Evolutionary conservation across 176 grass and related monocot genomes (phyloP), one percentile per base, ranked within the genome.

Genomic region (Juncus effusus): DNA sequence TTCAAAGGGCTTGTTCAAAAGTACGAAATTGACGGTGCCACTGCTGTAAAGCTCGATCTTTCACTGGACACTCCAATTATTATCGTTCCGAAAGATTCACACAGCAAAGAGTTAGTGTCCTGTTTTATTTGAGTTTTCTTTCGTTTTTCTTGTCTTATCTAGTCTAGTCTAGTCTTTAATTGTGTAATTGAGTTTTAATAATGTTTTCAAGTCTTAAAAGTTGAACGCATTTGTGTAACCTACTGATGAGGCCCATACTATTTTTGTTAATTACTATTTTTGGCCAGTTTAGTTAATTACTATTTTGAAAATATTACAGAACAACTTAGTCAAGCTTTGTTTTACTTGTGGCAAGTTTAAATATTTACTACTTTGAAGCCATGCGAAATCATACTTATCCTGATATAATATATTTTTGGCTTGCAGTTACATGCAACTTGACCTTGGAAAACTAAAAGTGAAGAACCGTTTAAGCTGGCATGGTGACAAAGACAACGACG

Each of bases 1-100:
- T 86, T 97, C 42, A 85, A 92, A 84, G 88, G 88, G 88, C 78
- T 97, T 42, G 83, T 97, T 86, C 85, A 97, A 79, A 97, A 97
- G 76, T 89, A 97, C 77, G 93, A 97, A 79, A 83, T 97, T 40
- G 93, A 97, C 81, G 93, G 93, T 73, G 75, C 85, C 59, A 74
- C 93, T 77, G 85, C 88, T 64, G 74, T 91, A 80, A 96, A 96
- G 61, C 67, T 96, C 19, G 88, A 96, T 74, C 85, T 96, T 70
- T 91, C 93, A 52, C 77, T 96, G 71, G 93, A 96, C 47, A 91
- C 85, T 11, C 93, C 93, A 72, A 97, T 92, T 63, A 97, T 97
- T 70, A 86, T 97, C 71, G 73, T 97, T 55, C 93, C 93, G 4
- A 92, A 81, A 56, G 88, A 86, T 77, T 97, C 93, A 13, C 79